Evolutionary conservation across 106 monocot genomes (phyloP).

Genomic region (Narthecium ossifragum): DNA sequence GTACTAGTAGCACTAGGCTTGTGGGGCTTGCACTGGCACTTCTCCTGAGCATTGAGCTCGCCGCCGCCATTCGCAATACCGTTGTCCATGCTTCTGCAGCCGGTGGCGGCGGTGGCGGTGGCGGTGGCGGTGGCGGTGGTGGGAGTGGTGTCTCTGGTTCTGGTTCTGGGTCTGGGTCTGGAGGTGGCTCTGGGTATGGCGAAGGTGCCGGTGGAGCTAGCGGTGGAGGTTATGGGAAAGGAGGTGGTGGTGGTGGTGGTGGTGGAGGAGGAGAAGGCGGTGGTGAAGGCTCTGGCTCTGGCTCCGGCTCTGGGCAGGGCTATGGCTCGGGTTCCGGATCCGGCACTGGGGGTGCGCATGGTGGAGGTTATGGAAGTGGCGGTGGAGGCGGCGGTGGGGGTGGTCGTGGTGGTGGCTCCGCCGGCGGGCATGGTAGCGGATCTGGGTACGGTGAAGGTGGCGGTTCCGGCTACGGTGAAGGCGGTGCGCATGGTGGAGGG

Average conservation of each 20-base stretch:
- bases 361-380: not conserved
- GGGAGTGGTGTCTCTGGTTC: not conserved
- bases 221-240: not conserved
- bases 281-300: not conserved
- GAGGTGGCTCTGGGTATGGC: not conserved
- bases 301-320: conserved; percentile 1
- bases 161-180: conserved; percentile 4
- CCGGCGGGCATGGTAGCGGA: not conserved
- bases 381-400: not conserved
- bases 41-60: not conserved
- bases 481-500: no score
- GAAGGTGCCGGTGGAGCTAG: not conserved
- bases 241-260: not conserved
- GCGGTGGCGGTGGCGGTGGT: conserved; percentile 8
- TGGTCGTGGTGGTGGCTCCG: not conserved
- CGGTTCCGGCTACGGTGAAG: conserved; percentile 5
- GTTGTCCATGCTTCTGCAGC: not conserved
- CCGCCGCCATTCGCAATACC: conserved; percentile 5
- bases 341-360: not conserved
- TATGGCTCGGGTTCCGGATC: conserved; percentile 2
- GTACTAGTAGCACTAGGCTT: conserved; percentile 3
- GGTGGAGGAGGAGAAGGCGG: not conserved
- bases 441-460: not conserved
- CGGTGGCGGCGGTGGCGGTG: not conserved
- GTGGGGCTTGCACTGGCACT: not conserved